Evolutionary conservation across 2,329 filamentous ascomycete species (phyloP).

Genomic region (Trichoderma gracile): DNA sequence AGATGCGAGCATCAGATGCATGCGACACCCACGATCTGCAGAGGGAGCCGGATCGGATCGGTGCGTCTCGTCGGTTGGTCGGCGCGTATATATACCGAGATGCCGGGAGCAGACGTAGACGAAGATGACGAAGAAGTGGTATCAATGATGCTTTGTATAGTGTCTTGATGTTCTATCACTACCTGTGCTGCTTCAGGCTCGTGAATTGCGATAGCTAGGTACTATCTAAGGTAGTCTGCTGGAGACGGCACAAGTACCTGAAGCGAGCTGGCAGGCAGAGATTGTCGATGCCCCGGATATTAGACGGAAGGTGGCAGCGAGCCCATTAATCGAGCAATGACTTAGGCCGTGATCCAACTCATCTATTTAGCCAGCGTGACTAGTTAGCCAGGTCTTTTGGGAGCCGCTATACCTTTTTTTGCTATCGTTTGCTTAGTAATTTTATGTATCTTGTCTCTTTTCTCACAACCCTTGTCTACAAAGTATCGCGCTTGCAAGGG

Average conservation of each 20-base stretch:
- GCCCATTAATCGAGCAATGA: constrained; percentile 1
- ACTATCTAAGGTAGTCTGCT: no score
- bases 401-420: no score
- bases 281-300: neutral
- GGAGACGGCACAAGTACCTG: neutral
- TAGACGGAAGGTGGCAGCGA: neutral
- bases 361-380: no score
- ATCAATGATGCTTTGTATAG: neutral
- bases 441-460: no score
- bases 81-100: neutral
- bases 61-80: neutral
- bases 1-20: neutral
- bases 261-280: neutral
- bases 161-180: neutral
- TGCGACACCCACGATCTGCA: constrained; percentile 4
- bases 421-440: no score
- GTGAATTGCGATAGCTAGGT: no score
- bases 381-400: no score
- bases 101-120: neutral
- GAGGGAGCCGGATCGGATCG: neutral
- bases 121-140: neutral
- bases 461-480: no score
- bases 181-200: no score
- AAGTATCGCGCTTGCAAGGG: no score
- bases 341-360: no score